These are phyloP conservation scores for Alternaria sp. DNA, from an alignment of 2,329 filamentous ascomycete genomes.

Conservation along the genomic window DNA sequence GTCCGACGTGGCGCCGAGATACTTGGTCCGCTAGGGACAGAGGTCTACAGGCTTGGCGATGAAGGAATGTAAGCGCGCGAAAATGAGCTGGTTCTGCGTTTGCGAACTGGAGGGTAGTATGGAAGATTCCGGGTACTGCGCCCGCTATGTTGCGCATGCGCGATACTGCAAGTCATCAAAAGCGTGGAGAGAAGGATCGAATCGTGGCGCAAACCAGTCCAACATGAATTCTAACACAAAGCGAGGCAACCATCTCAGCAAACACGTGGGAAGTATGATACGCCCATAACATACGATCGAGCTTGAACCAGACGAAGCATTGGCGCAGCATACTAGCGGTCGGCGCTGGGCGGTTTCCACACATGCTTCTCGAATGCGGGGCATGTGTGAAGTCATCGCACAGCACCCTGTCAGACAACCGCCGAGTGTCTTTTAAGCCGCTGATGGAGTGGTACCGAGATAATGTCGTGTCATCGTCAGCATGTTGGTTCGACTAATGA, in stretches of 20 bases:
- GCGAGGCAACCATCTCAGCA: not conserved
- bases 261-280: conserved; percentile 8
- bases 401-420: not conserved
- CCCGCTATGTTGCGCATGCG: not conserved
- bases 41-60: not conserved
- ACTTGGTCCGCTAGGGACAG: not conserved
- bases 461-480: not conserved
- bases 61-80: not conserved
- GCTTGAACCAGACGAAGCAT: not conserved
- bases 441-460: not conserved
- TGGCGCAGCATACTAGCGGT: not conserved
- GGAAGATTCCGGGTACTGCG: not conserved
- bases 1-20: conserved; percentile 11
- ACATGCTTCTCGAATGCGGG: not conserved
- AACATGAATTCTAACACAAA: not conserved
- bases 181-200: not conserved
- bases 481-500: not conserved
- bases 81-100: not conserved
- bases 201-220: not conserved
- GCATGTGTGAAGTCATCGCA: not conserved
- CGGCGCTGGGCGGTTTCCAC: not conserved
- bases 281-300: not conserved
- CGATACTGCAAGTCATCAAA: not conserved
- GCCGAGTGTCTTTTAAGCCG: not conserved
- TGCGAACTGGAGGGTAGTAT: not conserved